Conservation (phyloP, 2,329 filamentous ascomycete genomes). For the Scorias spongiosa region DNA sequence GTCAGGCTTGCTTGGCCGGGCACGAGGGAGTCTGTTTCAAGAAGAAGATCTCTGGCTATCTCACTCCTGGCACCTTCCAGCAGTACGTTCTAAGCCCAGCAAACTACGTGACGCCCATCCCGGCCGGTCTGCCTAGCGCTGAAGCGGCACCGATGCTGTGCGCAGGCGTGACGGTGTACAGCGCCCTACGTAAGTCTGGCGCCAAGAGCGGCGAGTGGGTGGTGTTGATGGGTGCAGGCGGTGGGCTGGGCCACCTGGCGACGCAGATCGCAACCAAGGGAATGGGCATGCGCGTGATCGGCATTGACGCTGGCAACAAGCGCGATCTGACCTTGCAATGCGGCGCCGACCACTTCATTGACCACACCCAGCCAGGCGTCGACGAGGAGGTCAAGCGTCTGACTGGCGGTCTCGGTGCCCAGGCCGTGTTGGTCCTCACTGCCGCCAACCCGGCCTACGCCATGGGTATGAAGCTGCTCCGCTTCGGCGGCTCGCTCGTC, state of each 20-base stretch:
- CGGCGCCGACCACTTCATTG: constrained; percentile 53
- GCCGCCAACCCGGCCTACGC: constrained; percentile 34
- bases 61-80: constrained; percentile 57
- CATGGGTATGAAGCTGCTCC: constrained; percentile 24
- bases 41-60: constrained; percentile 48
- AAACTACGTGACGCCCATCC: constrained; percentile 55
- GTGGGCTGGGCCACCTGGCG: constrained; percentile 40
- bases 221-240: constrained; percentile 30
- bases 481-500: constrained; percentile 31
- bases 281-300: constrained; percentile 45
- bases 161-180: constrained; percentile 53
- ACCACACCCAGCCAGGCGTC: constrained; percentile 41
- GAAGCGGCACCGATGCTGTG: constrained; percentile 49
- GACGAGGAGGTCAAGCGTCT: constrained; percentile 40
- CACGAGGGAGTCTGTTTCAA: constrained; percentile 41
- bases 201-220: constrained; percentile 46
- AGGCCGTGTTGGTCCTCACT: constrained; percentile 43
- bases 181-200: constrained; percentile 45
- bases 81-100: constrained; percentile 51
- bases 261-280: constrained; percentile 45
- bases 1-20: constrained; percentile 38
- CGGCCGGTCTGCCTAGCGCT: constrained; percentile 42
- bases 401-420: constrained; percentile 43
- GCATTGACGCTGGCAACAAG: constrained; percentile 49
- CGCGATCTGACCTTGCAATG: constrained; percentile 44